Evolutionary conservation across 176 grass and related monocot genomes (phyloP), one percentile per base, ranked within the genome.

Genomic region (Avena atlantica): DNA sequence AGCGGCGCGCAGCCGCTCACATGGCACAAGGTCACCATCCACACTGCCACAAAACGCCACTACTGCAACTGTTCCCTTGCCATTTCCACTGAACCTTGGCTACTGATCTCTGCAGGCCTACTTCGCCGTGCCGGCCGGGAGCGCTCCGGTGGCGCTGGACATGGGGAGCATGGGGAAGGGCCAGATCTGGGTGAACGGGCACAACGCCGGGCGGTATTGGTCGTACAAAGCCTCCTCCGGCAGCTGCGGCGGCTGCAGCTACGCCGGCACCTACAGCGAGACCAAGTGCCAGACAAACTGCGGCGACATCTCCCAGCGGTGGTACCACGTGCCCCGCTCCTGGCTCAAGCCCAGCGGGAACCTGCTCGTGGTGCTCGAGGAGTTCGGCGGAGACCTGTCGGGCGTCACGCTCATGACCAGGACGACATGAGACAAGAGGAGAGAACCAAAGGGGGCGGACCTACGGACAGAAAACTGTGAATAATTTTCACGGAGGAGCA

Each of bases 101-200:
- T 52, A 27, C 14, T 75, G 36, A 50, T 84, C 24, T 80, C 24
- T 8, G 29, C 8, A 97, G 95, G 81, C 96, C 27, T 93, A 88
- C 89, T 98, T 98, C 90, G 89, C 87, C 80, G 93, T 93, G 59
- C 96, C 96, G 27, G 78, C 85, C 2, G 92, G 96, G 15, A 83
- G 21, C 70, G 90, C 93, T 0, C 96, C 96, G 78, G 78, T 98
- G 76, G 93, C 96, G 6, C 90, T 98, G 40, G 96, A 98, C 76
- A 92, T 98, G 89, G 88, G 87, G 2, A 96, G 96, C 92, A 98
- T 98, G 96, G 92, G 92, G 0, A 98, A 98, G 87, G 96, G 96
- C 5, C 93, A 98, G 86, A 85, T 89, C 23, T 98, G 96, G 96
- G 92, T 98, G 17, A 98, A 98, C 80, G 93, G 90, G 9, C 87